phyloP scores from a whole-genome alignment of 768 basidiomycete genomes.

The Roridomyces roridus region DNA sequence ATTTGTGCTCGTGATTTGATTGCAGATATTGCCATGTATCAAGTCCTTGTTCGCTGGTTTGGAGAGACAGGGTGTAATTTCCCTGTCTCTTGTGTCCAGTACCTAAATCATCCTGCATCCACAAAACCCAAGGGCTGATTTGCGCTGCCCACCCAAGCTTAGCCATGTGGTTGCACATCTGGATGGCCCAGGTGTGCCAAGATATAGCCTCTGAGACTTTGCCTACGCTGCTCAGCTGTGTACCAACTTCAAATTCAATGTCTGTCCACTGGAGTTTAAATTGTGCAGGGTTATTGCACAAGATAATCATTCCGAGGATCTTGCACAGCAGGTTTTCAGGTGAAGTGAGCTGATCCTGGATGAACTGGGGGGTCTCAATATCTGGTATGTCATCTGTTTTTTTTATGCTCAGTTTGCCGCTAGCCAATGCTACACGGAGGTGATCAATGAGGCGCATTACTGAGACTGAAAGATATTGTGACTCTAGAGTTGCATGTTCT shows the following conservation, averaged over 20 bases:
- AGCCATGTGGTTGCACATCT: background rate
- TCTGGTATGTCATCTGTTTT: background rate
- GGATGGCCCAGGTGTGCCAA: background rate
- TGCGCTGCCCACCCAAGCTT: too few relatives aligned
- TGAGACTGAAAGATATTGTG: too few relatives aligned
- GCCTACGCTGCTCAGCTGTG: background rate
- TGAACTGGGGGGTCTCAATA: background rate
- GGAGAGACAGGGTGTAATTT: too few relatives aligned
- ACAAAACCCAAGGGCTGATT: too few relatives aligned
- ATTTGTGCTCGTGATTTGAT: too few relatives aligned
- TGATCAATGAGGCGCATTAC: constrained; percentile 3
- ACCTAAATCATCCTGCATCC: background rate
- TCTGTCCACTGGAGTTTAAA: background rate
- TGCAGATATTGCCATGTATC: background rate
- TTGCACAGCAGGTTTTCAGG: background rate
- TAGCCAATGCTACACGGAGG: background rate
- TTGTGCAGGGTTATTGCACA: background rate
- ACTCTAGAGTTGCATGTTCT: constrained; percentile 5
- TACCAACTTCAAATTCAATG: background rate
- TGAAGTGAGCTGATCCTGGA: background rate
- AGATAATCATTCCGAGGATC: background rate
- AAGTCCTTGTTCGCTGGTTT: constrained; percentile 8
- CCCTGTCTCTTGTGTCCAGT: background rate
- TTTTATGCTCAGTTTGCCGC: background rate
- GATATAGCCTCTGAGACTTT: background rate